A percentile compares a stretch with the other conserved stretches of the same genome.
phyloP scores from a whole-genome alignment of 257 asterid genomes.

The Sherardia arvensis region DNA sequence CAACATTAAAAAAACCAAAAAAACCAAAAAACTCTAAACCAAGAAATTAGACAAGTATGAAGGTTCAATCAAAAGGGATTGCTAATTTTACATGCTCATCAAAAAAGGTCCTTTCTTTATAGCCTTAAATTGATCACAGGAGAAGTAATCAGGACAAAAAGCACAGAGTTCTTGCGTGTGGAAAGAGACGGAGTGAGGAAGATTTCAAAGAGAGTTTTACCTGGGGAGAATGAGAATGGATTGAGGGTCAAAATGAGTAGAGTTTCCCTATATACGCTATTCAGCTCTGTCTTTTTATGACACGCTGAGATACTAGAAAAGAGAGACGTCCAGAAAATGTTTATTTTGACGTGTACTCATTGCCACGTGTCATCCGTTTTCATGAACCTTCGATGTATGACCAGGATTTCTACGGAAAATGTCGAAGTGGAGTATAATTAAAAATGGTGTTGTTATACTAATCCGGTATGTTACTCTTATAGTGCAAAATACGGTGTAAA shows the following conservation, averaged over 20 bases:
- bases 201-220: not conserved
- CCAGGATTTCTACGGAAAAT: too few species aligned
- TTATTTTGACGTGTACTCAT: conserved; percentile 1
- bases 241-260: conserved; percentile 1
- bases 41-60: not conserved
- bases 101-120: not conserved
- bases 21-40: not conserved
- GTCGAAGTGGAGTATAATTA: too few species aligned
- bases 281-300: conserved; percentile 2
- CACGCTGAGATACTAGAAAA: not conserved
- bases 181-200: not conserved
- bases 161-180: not conserved
- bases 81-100: not conserved
- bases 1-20: not conserved
- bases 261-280: not conserved
- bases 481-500: too few species aligned
- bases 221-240: not conserved
- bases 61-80: not conserved
- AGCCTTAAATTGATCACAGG: conserved; percentile 1
- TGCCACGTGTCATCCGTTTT: conserved; percentile 14
- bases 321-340: conserved; percentile 13
- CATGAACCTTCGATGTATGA: conserved; percentile 1
- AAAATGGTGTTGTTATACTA: too few species aligned
- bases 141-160: not conserved
- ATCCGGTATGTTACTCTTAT: too few species aligned